Evolutionary conservation across 371 early-diverging fungal species (phyloP).

Genomic region (Dichotomocladium elegans): DNA sequence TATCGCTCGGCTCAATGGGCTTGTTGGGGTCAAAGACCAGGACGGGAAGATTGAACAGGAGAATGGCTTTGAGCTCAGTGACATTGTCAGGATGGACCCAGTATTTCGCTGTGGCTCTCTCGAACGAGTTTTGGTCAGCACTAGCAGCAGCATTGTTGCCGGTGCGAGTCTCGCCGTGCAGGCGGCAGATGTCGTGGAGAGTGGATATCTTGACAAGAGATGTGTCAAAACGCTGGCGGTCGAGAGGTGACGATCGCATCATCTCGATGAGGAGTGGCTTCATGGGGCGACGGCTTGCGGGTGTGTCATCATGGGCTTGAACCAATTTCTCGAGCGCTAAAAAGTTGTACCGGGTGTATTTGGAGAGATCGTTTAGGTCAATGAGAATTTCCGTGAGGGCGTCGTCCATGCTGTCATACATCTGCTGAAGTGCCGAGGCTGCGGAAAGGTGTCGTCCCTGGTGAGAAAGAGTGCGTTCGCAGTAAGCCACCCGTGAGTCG

Average conservation of each 20-base stretch:
- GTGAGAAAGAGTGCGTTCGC: slow-evolving; percentile 45
- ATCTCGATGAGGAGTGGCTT: slow-evolving; percentile 25
- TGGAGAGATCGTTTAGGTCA: slow-evolving; percentile 88
- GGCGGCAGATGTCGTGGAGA: slow-evolving; percentile 81
- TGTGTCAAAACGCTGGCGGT: slow-evolving; percentile 67
- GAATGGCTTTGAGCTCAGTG: slow-evolving; percentile 88
- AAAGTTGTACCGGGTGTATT: slow-evolving; percentile 93
- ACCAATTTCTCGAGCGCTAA: slow-evolving; percentile 92
- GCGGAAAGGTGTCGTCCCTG: slow-evolving; percentile 18
- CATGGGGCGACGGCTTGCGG: slow-evolving; percentile 21
- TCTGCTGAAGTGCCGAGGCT: slow-evolving; percentile 13
- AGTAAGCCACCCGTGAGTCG: slow-evolving; percentile 77
- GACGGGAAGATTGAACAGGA: slow-evolving; percentile 94
- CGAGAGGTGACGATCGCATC: slow-evolving; percentile 25
- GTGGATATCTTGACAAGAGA: slow-evolving; percentile 84
- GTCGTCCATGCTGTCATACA: slow-evolving; percentile 61
- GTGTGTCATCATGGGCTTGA: slow-evolving; percentile 89
- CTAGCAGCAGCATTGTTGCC: slow-evolving; percentile 56
- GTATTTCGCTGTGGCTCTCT: slow-evolving; percentile 91
- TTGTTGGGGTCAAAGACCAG: slow-evolving; percentile 83
- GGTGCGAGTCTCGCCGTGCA: slow-evolving; percentile 61
- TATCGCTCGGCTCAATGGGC: slow-evolving; percentile 64
- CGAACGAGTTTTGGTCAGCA: slow-evolving; percentile 69
- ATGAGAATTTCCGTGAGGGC: slow-evolving; percentile 75
- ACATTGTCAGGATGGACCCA: slow-evolving; percentile 99